These are phyloP conservation scores for Rhynchosporium secalis DNA, from an alignment of 2,329 filamentous ascomycete genomes.

Conservation along the genomic window DNA sequence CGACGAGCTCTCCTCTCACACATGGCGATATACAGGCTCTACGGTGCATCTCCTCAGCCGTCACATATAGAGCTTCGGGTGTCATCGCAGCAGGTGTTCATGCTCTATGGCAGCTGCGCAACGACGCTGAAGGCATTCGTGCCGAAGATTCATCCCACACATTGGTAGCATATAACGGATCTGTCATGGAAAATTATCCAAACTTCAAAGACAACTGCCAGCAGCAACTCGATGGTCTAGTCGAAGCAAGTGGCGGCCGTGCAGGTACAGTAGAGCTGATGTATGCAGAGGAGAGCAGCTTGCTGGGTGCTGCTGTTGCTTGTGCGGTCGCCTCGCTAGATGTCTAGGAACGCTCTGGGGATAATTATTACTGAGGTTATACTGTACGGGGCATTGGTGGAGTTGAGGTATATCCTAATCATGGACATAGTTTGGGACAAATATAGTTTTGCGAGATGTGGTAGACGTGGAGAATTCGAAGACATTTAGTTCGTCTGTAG, in stretches of 20 bases:
- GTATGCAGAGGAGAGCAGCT: slow-evolving; percentile 70
- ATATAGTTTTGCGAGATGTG: neutral
- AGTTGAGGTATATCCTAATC: slow-evolving; percentile 20
- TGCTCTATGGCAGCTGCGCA: slow-evolving; percentile 58
- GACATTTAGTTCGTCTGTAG: neutral
- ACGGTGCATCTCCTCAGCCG: slow-evolving; percentile 52
- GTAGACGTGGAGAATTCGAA: neutral
- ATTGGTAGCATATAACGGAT: slow-evolving; percentile 75
- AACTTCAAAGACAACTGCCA: slow-evolving; percentile 64
- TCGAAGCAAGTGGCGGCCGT: slow-evolving; percentile 45
- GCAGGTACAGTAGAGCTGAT: slow-evolving; percentile 59
- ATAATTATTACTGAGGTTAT: neutral
- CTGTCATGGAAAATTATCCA: slow-evolving; percentile 77
- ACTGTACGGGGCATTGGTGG: slow-evolving; percentile 22
- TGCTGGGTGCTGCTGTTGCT: slow-evolving; percentile 73
- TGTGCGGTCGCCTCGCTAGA: slow-evolving; percentile 55
- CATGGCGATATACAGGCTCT: slow-evolving; percentile 52
- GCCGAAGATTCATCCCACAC: slow-evolving; percentile 45
- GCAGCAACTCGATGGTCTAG: slow-evolving; percentile 60
- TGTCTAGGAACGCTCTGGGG: slow-evolving; percentile 16
- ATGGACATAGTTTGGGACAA: slow-evolving; percentile 13
- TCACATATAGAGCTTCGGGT: slow-evolving; percentile 59
- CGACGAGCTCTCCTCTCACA: slow-evolving; percentile 46
- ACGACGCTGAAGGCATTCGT: slow-evolving; percentile 46
- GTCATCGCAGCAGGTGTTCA: slow-evolving; percentile 60